These are phyloP conservation scores for Gracilaria domingensis DNA, from an alignment of 23 red algal genomes.

Conservation along the genomic window DNA sequence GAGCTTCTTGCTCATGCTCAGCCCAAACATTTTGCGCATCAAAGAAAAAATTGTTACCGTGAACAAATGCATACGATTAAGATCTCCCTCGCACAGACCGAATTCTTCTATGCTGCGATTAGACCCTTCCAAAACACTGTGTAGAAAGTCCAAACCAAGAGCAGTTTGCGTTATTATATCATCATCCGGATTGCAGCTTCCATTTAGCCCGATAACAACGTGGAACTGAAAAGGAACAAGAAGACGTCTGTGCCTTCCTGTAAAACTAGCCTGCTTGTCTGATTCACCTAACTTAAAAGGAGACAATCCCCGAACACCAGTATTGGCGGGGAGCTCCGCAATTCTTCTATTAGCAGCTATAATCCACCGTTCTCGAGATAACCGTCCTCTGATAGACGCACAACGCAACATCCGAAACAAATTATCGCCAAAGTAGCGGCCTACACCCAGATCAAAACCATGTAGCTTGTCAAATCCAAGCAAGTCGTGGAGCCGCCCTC, in stretches of 20 bases:
- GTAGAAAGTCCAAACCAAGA: neutral
- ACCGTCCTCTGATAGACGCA: neutral
- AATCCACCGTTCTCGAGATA: neutral
- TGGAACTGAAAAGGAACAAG: neutral
- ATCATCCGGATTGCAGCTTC: neutral
- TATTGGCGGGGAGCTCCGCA: neutral
- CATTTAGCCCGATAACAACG: neutral
- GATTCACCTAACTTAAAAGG: neutral
- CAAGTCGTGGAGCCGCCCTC: neutral
- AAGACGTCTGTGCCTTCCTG: neutral
- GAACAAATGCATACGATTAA: too few species aligned
- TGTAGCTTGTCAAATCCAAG: neutral
- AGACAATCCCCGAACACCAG: neutral
- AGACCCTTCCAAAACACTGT: neutral
- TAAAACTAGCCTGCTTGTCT: neutral
- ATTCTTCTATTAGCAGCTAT: neutral
- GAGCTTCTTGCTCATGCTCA: too few species aligned
- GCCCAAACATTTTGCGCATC: too few species aligned
- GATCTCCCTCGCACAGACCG: too few species aligned
- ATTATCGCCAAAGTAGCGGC: neutral
- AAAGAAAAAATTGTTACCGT: too few species aligned
- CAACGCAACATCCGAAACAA: neutral
- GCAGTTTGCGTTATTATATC: neutral
- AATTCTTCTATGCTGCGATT: too few species aligned
- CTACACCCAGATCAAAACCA: neutral